These are phyloP conservation scores for Melaleuca alternifolia DNA, from an alignment of 345 rosid genomes.

Conservation along the genomic window DNA sequence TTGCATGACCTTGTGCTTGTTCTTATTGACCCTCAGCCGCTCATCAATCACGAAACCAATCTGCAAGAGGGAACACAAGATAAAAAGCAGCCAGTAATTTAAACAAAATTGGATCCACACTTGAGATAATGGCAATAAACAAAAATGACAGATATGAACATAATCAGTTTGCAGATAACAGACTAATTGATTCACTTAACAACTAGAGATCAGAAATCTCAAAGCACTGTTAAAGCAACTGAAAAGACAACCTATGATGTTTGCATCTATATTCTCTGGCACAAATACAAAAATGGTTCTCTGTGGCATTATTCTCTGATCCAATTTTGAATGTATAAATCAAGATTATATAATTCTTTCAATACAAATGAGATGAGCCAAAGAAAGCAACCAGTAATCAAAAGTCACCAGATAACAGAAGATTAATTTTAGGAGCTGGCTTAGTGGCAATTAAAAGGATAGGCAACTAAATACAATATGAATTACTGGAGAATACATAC, in stretches of 20 bases:
- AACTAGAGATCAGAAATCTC: not conserved
- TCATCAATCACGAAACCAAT: slow-evolving; percentile 82
- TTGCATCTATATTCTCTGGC: not conserved
- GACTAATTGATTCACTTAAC: not conserved
- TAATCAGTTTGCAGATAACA: not conserved
- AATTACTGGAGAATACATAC: not conserved
- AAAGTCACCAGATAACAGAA: not conserved
- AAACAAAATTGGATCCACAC: not conserved
- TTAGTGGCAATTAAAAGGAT: not conserved
- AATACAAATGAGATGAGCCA: not conserved
- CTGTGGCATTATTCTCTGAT: not conserved
- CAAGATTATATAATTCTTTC: not conserved
- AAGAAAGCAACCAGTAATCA: not conserved
- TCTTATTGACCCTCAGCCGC: slow-evolving; percentile 59
- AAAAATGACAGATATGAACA: not conserved
- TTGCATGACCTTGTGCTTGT: slow-evolving; percentile 68
- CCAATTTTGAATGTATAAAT: not conserved
- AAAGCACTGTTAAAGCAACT: not conserved
- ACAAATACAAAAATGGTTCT: not conserved
- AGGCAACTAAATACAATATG: not conserved
- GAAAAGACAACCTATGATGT: not conserved
- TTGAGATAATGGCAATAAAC: not conserved
- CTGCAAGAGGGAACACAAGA: slow-evolving; percentile 17
- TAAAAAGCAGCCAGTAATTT: not conserved
- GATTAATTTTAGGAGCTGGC: not conserved